Base-by-base conservation (phyloP, 257 asterid genomes). In the Handroanthus guayacan region DNA sequence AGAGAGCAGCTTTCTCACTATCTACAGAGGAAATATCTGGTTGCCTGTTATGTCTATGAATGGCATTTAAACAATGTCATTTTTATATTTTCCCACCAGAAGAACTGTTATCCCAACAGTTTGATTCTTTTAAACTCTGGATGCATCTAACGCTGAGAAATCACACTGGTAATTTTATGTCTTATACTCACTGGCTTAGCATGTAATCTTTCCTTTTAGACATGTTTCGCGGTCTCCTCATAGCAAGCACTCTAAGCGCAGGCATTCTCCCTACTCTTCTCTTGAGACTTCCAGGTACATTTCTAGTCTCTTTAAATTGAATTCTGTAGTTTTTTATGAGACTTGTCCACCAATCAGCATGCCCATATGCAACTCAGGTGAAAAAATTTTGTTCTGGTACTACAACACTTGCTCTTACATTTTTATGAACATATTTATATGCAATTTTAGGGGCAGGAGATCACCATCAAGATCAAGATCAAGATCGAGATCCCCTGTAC, bases 201-300 rank as follows among this genome's bases (percentile, higher is more conserved):
- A 87, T 89, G 91, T 75, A 88, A 88, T 88, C 88, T 91, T 90
- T 86, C 84, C 87, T 87, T 92, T 80, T 92, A 92, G 98, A 91
- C 97, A 91, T 75, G 92, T 91, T 86, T 89, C 92, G 89, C 85
- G 94, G 92, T 95, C 99, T 84, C 97, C 98, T 83, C 98, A 88
- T 94, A 92, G 97, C 96, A 92, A 86, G 98, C 98, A 89, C 80
- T 89, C 98, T 86, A 96, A 90, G 94, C 96, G 89, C 95, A 90
- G 95, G 89, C 97, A 86, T 88, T 92, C 94, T 83, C 92, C 97
- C 85, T 88, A 88, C 87, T 85, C 97, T 90, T 90, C 97, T 91
- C 90, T 89, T 85, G 98, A 92, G 86, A 84, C 83, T 56, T 82
- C 87, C 86, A 92, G 98, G 98, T 95, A 95, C 78, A 77, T 72